A percentile compares a stretch with the other conserved stretches of the same genome.
Evolutionary conservation across 78 protist genomes (phyloP).

Genomic region (Carpediemonas membranifera): DNA sequence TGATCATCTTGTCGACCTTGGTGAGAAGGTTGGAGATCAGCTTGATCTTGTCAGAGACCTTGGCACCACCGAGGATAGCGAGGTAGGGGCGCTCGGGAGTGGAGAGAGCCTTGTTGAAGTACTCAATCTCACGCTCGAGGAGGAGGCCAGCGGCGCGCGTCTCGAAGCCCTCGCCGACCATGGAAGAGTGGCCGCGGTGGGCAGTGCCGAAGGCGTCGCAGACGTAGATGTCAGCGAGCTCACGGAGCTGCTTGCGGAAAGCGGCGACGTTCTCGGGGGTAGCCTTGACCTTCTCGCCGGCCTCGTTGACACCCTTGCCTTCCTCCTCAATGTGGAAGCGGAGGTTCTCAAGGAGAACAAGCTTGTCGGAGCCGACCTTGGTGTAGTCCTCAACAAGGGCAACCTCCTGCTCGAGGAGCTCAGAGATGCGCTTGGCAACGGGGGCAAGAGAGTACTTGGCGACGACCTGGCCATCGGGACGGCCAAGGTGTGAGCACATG

Average conservation of each 20-base stretch:
- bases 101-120: constrained; percentile 74
- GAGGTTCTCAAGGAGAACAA: constrained; percentile 88
- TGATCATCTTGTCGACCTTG: constrained; percentile 79
- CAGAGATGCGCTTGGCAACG: constrained; percentile 24
- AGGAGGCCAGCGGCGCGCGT: constrained; percentile 77
- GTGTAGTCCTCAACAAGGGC: constrained; percentile 60
- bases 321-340: constrained; percentile 95
- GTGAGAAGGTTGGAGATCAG: constrained; percentile 80
- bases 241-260: constrained; percentile 79
- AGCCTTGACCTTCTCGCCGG: constrained; percentile 63
- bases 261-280: constrained; percentile 42
- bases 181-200: constrained; percentile 90
- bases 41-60: constrained; percentile 81
- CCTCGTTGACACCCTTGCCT: constrained; percentile 31
- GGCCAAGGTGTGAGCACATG: constrained; percentile 90
- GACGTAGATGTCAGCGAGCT: constrained; percentile 86
- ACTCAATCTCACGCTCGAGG: constrained; percentile 82
- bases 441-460: constrained; percentile 56
- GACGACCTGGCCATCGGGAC: constrained; percentile 85
- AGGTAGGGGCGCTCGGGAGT: constrained; percentile 82
- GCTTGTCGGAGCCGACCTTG: constrained; percentile 38
- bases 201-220: constrained; percentile 99
- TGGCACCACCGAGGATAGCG: constrained; percentile 92
- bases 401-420: constrained; percentile 34
- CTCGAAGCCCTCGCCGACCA: constrained; percentile 25